Percentiles rank a stretch among this genome's conserved stretches.
phyloP scores from a whole-genome alignment of 345 rosid species.

The Eucalyptus melliodora region DNA sequence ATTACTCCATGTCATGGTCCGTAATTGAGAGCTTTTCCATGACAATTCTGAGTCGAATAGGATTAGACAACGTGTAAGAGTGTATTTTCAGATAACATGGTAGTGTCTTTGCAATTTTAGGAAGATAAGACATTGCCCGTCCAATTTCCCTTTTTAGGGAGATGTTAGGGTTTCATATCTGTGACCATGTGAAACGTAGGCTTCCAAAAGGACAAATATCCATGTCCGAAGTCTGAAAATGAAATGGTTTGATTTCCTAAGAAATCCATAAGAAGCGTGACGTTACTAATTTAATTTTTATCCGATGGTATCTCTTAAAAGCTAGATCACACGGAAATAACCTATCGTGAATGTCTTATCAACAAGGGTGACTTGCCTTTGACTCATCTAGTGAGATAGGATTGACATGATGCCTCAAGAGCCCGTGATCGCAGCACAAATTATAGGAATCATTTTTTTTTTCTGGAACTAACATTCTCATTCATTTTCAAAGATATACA shows the following conservation, averaged over 20 bases:
- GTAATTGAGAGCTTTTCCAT: not conserved
- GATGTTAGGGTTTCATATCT: not conserved
- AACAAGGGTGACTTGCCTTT: not conserved
- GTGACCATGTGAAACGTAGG: not conserved
- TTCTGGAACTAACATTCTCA: not conserved
- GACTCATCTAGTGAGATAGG: not conserved
- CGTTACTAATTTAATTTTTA: not conserved
- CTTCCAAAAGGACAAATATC: not conserved
- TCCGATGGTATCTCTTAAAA: not conserved
- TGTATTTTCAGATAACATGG: not conserved
- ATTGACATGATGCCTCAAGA: not conserved
- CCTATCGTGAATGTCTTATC: not conserved
- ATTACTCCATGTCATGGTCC: not conserved
- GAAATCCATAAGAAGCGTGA: not conserved
- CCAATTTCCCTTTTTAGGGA: not conserved
- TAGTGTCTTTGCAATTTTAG: not conserved
- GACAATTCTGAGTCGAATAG: not conserved
- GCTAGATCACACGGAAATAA: not conserved
- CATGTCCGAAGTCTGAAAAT: not conserved
- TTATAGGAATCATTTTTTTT: not conserved
- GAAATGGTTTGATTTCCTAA: not conserved
- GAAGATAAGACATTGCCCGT: not conserved
- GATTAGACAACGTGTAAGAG: not conserved
- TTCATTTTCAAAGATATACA: not conserved
- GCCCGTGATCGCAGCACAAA: not conserved